Base-by-base conservation (phyloP, 768 basidiomycete species). In the Chalciporus pseudorubinellus region DNA sequence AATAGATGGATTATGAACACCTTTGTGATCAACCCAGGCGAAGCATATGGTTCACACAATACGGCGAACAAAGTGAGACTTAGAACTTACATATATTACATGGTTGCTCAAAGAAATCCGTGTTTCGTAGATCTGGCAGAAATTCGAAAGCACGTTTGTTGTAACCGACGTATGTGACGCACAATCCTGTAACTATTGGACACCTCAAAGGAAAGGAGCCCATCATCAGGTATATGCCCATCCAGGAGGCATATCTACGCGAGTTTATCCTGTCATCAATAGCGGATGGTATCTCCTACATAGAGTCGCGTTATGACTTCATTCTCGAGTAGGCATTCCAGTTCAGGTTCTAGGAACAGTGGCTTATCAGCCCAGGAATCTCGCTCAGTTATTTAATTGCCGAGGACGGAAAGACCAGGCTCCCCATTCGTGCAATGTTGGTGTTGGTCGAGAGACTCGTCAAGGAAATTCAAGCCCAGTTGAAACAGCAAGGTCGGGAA, bases 261-360 rank as follows among this genome's bases (percentile, higher is more conserved):
- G 58, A 71, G 47, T 74, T 75, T 55, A 58, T 79, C 53, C 48
- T 66, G 33, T 66, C 71, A 24, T 74, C 70, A 7, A 66, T 79
- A 21, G 71, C 66, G 5, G 77, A 79, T 51, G 77, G 77, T 3
- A 72, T 78, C 40, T 73, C 71, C 8, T 78, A 79, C 51, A 61
- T 72, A 19, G 77, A 78, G 56, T 61, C 72, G 7, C 68, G 75
- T 5, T 66, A 75, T 28, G 70, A 70, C 57, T 77, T 77, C 51
- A 63, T 55, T 29, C 31, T 50, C 39, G 71, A 72, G 76, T 76
- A 47, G 46, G 62, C 20, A 16, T 6, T 19, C 12, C 3, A n/a
- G n/a, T n/a, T 44, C 12, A 43, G 1, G 9, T 11, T 40, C 38
- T 13, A 14, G 9, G n/a, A 26, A 39, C 20, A 10, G 31, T n/a